Conservation (phyloP, 306 rosid species). For the Benincasa hispida region DNA sequence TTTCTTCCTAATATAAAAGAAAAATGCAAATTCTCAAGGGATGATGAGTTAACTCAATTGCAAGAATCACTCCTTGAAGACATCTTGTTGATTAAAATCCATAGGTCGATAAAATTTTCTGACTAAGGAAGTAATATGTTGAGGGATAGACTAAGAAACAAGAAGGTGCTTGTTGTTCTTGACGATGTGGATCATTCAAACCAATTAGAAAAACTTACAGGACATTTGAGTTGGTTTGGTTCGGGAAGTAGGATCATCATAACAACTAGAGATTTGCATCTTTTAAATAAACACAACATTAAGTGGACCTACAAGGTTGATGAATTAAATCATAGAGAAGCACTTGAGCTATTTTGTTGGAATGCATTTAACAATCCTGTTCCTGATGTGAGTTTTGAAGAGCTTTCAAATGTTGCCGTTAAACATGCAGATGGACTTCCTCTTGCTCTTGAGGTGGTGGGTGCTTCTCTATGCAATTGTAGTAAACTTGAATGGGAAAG, state of each 20-base stretch:
- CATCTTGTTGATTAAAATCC: background rate
- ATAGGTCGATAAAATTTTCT: background rate
- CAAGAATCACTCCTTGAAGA: background rate
- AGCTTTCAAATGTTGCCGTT: background rate
- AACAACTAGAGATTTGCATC: constrained; percentile 10
- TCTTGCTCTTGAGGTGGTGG: background rate
- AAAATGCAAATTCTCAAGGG: background rate
- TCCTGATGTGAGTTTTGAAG: too few species aligned
- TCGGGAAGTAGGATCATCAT: constrained; percentile 5
- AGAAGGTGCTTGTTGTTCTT: too few species aligned
- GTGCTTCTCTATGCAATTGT: background rate
- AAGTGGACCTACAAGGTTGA: too few species aligned
- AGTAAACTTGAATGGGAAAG: background rate
- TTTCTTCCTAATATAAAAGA: background rate
- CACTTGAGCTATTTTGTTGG: too few species aligned
- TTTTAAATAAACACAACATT: background rate
- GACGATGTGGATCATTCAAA: too few species aligned
- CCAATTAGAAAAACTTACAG: background rate
- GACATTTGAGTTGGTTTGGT: background rate
- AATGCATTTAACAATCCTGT: too few species aligned
- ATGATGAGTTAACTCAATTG: background rate
- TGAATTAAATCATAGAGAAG: too few species aligned
- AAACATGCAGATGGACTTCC: background rate
- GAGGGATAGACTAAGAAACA: too few species aligned
- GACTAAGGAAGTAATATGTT: background rate